Conservation (phyloP, 1,139 yeast species). For the Starmera stellimalicola region DNA sequence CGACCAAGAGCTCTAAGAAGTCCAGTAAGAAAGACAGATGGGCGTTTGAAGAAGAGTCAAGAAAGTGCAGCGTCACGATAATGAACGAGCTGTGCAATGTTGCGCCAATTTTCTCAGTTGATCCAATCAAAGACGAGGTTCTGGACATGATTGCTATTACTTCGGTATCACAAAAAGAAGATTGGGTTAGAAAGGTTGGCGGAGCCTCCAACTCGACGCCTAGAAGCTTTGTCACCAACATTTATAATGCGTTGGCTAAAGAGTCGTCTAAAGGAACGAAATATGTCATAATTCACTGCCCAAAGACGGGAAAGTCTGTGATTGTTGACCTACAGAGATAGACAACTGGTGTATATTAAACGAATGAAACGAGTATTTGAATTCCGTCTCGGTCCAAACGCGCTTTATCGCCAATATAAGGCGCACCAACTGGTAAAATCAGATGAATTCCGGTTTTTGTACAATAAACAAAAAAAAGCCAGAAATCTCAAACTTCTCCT, state of each 20-base stretch:
- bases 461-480: too few relatives aligned
- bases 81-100: constrained; percentile 39
- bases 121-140: constrained; percentile 69
- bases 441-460: too few relatives aligned
- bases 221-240: constrained; percentile 64
- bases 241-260: constrained; percentile 60
- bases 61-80: constrained; percentile 46
- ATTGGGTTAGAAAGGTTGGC: constrained; percentile 81
- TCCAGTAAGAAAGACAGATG: constrained; percentile 72
- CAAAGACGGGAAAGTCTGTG: constrained; percentile 62
- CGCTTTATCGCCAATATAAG: too few relatives aligned
- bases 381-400: too few relatives aligned
- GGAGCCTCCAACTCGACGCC: constrained; percentile 61
- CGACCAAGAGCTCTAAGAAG: constrained; percentile 59
- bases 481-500: too few relatives aligned
- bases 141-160: constrained; percentile 73
- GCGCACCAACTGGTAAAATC: too few relatives aligned
- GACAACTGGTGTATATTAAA: too few relatives aligned
- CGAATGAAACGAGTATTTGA: too few relatives aligned
- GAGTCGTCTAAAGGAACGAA: constrained; percentile 64
- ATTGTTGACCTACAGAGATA: constrained; percentile 59
- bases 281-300: constrained; percentile 67
- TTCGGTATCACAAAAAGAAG: constrained; percentile 69
- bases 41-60: constrained; percentile 70
- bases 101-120: constrained; percentile 70